Evolutionary conservation across 192 early-diverging fungal species (phyloP).

Genomic region (Coemansia sp.): DNA sequence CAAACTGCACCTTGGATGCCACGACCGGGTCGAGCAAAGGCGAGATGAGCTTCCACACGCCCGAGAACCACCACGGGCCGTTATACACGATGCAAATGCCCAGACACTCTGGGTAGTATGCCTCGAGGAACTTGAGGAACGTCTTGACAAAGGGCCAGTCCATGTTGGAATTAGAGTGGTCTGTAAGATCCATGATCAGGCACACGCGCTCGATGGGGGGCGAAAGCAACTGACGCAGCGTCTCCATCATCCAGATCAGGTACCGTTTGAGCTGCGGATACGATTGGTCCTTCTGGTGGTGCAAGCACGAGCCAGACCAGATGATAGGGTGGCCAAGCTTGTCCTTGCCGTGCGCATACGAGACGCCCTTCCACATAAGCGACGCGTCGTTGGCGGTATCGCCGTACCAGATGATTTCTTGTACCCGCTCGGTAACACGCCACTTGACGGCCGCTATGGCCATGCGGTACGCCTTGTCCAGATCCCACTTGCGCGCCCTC

Average conservation of each 20-base stretch:
- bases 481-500: slow-evolving; percentile 87
- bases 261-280: slow-evolving; percentile 65
- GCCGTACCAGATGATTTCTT: slow-evolving; percentile 60
- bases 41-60: slow-evolving; percentile 81
- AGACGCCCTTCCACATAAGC: slow-evolving; percentile 60
- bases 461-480: slow-evolving; percentile 73
- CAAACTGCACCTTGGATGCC: slow-evolving; percentile 81
- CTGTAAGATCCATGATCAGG: slow-evolving; percentile 79
- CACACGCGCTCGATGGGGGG: slow-evolving; percentile 68
- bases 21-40: slow-evolving; percentile 90
- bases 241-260: slow-evolving; percentile 74
- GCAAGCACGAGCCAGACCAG: slow-evolving; percentile 57
- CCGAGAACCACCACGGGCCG: slow-evolving; percentile 91
- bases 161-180: slow-evolving; percentile 75
- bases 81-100: slow-evolving; percentile 80
- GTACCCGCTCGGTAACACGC: slow-evolving; percentile 64
- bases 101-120: slow-evolving; percentile 88
- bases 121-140: slow-evolving; percentile 79
- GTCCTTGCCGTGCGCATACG: slow-evolving; percentile 61
- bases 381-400: slow-evolving; percentile 57
- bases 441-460: slow-evolving; percentile 69
- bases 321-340: slow-evolving; percentile 59
- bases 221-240: slow-evolving; percentile 61
- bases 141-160: slow-evolving; percentile 82
- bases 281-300: slow-evolving; percentile 65